Percentiles rank a stretch among this genome's conserved stretches.
Conservation (phyloP, 768 basidiomycete genomes). For the Vishniacozyma victoriae region DNA sequence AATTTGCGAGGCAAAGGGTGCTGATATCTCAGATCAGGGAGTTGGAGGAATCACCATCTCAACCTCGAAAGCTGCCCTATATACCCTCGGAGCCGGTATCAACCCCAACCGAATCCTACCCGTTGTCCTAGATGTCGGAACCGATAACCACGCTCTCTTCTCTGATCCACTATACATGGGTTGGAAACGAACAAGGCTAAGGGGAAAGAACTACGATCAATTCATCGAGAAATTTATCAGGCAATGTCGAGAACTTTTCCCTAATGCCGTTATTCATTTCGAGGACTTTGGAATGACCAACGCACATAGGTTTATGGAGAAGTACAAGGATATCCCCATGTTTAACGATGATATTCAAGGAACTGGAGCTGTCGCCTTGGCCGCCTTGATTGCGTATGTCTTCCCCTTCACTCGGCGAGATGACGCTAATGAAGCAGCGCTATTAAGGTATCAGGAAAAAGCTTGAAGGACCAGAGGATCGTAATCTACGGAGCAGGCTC, state of each 20-base stretch:
- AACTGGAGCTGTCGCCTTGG: conserved; percentile 49
- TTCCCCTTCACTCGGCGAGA: conserved; percentile 5
- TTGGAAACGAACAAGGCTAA: conserved; percentile 64
- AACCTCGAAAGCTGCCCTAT: conserved; percentile 67
- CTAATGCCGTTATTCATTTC: conserved; percentile 47
- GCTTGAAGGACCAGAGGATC: conserved; percentile 67
- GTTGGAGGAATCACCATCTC: conserved; percentile 55
- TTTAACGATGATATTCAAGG: conserved; percentile 71
- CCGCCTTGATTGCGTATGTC: conserved; percentile 63
- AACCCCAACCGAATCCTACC: conserved; percentile 46
- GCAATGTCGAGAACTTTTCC: conserved; percentile 46
- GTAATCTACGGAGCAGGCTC: conserved; percentile 69
- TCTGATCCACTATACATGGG: conserved; percentile 56
- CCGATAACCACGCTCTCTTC: conserved; percentile 48
- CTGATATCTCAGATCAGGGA: conserved; percentile 54
- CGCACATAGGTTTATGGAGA: conserved; percentile 47
- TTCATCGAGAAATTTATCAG: conserved; percentile 67
- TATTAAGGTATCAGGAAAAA: conserved; percentile 32
- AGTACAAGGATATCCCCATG: conserved; percentile 46
- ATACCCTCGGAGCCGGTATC: conserved; percentile 50
- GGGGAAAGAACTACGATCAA: conserved; percentile 68
- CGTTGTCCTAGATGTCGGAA: conserved; percentile 48
- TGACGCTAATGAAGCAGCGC: conserved; percentile 18
- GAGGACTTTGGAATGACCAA: conserved; percentile 49
- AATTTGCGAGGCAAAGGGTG: background rate